Conservation (phyloP, 306 rosid genomes). For the Castanopsis chinensis region DNA sequence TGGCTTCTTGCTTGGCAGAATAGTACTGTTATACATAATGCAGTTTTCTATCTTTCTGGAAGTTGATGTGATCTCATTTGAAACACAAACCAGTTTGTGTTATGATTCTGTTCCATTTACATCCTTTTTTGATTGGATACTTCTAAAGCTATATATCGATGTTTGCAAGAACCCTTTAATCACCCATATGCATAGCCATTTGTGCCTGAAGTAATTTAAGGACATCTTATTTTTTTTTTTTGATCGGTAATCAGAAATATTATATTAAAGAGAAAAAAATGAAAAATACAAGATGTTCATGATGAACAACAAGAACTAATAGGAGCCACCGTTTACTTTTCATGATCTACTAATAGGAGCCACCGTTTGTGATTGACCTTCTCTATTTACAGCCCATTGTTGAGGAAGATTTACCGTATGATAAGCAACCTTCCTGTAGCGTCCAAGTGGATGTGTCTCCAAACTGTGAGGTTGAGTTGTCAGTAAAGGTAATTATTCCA, state of each 20-base stretch:
- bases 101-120: neutral
- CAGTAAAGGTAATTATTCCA: constrained; percentile 58
- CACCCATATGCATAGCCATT: neutral
- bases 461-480: constrained; percentile 43
- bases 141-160: neutral
- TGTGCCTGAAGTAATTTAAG: neutral
- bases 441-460: constrained; percentile 58
- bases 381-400: constrained; percentile 48
- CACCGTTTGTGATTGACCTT: constrained; percentile 10
- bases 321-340: too few relatives aligned
- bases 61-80: too few relatives aligned
- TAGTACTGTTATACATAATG: neutral
- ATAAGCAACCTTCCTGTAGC: constrained; percentile 45
- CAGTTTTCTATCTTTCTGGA: too few relatives aligned
- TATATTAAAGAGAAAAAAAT: too few relatives aligned
- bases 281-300: too few relatives aligned
- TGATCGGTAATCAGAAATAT: too few relatives aligned
- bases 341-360: neutral
- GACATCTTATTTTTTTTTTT: too few relatives aligned
- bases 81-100: neutral
- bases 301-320: too few relatives aligned
- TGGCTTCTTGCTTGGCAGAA: neutral
- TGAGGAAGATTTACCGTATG: constrained; percentile 33
- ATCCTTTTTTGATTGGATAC: neutral
- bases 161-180: neutral